Conservation (phyloP, 2,329 filamentous ascomycete species). For the Graphium sp. region DNA sequence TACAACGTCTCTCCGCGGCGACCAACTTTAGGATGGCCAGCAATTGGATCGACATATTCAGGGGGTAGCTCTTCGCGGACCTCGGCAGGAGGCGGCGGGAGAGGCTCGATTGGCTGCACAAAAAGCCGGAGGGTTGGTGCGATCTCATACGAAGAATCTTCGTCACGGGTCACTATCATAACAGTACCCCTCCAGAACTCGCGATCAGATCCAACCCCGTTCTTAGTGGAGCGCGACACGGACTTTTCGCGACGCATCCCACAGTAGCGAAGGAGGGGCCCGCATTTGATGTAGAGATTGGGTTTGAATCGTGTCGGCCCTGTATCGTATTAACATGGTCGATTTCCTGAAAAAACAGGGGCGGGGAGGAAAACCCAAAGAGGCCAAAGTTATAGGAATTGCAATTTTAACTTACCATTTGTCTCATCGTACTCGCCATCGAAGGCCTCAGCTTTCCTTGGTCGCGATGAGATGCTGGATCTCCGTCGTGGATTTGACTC, state of each 20-base stretch:
- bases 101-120: slow-evolving; percentile 66
- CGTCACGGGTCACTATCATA: slow-evolving; percentile 88
- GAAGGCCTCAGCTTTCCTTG: slow-evolving; percentile 44
- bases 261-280: slow-evolving; percentile 77
- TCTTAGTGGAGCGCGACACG: slow-evolving; percentile 17
- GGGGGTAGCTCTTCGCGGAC: slow-evolving; percentile 51
- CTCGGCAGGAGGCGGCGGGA: slow-evolving; percentile 60
- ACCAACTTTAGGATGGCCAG: slow-evolving; percentile 72
- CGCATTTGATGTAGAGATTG: slow-evolving; percentile 71
- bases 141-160: slow-evolving; percentile 65
- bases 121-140: slow-evolving; percentile 71
- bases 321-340: slow-evolving; percentile 9
- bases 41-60: slow-evolving; percentile 79
- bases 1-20: slow-evolving; percentile 75
- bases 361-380: background rate
- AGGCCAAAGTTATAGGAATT: slow-evolving; percentile 1
- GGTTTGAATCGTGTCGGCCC: slow-evolving; percentile 64
- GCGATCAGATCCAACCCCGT: slow-evolving; percentile 27
- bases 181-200: slow-evolving; percentile 88
- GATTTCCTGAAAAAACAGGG: background rate
- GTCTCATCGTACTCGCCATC: slow-evolving; percentile 51
- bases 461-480: slow-evolving; percentile 27
- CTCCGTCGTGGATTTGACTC: slow-evolving; percentile 39
- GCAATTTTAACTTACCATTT: slow-evolving; percentile 27
- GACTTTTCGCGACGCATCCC: slow-evolving; percentile 53